Evolutionary conservation across 1,284 basidiomycete genomes (phyloP).

Genomic region (Macrocystidia cucumis): DNA sequence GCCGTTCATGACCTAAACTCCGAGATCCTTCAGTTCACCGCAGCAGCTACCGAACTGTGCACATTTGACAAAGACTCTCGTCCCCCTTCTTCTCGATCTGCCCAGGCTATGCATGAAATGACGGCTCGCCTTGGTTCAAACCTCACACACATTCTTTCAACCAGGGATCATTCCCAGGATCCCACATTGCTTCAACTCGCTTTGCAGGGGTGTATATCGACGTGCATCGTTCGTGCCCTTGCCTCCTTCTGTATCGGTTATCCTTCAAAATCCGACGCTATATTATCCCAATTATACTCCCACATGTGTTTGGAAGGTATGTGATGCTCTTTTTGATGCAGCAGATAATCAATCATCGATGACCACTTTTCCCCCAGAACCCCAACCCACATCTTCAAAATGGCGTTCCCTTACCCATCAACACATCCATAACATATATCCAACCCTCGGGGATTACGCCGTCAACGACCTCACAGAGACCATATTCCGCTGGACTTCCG

Average conservation of each 20-base stretch:
- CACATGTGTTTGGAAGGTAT: conserved; percentile 57
- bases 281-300: conserved; percentile 56
- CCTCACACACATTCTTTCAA: conserved; percentile 48
- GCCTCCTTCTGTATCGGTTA: conserved; percentile 67
- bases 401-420: conserved; percentile 66
- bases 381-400: conserved; percentile 66
- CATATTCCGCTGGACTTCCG: conserved; percentile 60
- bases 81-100: conserved; percentile 24
- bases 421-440: conserved; percentile 59
- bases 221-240: conserved; percentile 57
- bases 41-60: conserved; percentile 60
- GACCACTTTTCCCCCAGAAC: conserved; percentile 33
- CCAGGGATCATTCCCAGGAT: conserved; percentile 63
- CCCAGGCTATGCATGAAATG: conserved; percentile 49
- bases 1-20: conserved; percentile 73
- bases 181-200: conserved; percentile 68
- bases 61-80: conserved; percentile 33
- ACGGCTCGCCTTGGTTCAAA: conserved; percentile 51
- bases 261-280: conserved; percentile 57
- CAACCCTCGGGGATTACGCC: conserved; percentile 55
- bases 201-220: conserved; percentile 58
- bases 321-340: conserved; percentile 13
- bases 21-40: conserved; percentile 70
- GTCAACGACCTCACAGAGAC: conserved; percentile 60
- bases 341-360: conserved; percentile 5